Base-by-base conservation (phyloP, 176 grass and related monocot species). In the Sorghum bicolor region DNA sequence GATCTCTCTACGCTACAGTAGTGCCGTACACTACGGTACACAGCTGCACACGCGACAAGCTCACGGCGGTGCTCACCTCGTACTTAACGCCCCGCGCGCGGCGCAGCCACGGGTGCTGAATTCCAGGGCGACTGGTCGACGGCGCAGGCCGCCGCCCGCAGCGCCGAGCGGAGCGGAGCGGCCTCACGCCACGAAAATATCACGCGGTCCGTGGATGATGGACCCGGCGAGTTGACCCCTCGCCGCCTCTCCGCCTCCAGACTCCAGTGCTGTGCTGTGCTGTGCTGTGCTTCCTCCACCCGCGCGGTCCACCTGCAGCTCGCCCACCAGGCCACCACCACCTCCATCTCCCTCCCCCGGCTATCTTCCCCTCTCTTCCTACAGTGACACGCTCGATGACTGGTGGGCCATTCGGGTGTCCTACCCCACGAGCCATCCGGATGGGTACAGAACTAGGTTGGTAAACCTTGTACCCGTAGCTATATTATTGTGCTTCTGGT, bases 101-200 rank as follows among this genome's bases (percentile, higher is more conserved):
- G 14, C 48, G 57, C 20, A 10, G 30, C 31, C 29, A 33, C 10
- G 13, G 72, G 32, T 5, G 30, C 69, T 44, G 67, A 67, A 74
- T 60, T 44, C 68, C 22, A 10, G 29, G 72, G 29, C 37, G n/a
- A n/a, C 50, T 55, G 57, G 57, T 26, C 55, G 22, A 60, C n/a
- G 72, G 47, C 26, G 6, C 26, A 10, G 13, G 37, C 12, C 41
- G 6, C n/a, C 25, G 24, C n/a, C 62, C 62, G 55, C 34, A 2
- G 1, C 50, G 30, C 67, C 31, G 66, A 3, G 43, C 31, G 41
- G 66, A 3, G 43, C 31, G 41, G 24, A 8, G 60, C 43, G 1
- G 62, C 38, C 74, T 72, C 67, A 50, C 80, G 57, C 43, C 60
- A 39, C 6, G 5, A 30, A 83, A 84, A 88, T 67, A 84, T 84